A percentile compares a stretch with the other conserved stretches of the same genome.
phyloP scores from a whole-genome alignment of 2,329 filamentous ascomycete species.

The Byssothecium circinans region DNA sequence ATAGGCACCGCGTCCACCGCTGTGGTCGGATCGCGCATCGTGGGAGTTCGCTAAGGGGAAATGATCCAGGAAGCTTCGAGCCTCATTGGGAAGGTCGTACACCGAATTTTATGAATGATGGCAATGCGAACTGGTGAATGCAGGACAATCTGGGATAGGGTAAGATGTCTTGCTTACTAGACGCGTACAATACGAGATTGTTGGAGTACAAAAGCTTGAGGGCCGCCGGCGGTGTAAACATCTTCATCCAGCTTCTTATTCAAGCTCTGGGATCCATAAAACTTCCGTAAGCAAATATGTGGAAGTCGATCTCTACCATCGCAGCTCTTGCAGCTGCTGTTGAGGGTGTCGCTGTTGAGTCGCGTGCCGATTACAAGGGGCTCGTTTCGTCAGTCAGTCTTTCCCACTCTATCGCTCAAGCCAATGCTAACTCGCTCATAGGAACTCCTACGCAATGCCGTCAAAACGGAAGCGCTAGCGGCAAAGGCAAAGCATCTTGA shows the following conservation, averaged over 20 bases:
- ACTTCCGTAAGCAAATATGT: slow-evolving; percentile 8
- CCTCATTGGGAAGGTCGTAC: slow-evolving; percentile 4
- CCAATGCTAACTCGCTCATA: slow-evolving; percentile 8
- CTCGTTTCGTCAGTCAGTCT: slow-evolving; percentile 30
- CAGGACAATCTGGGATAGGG: neutral
- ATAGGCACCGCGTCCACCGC: neutral
- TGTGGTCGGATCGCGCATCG: neutral
- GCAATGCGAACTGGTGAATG: neutral
- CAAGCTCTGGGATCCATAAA: slow-evolving; percentile 6
- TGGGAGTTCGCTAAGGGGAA: neutral
- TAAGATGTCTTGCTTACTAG: neutral
- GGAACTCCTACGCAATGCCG: slow-evolving; percentile 27
- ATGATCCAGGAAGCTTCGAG: neutral
- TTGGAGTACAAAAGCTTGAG: slow-evolving; percentile 3
- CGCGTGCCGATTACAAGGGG: slow-evolving; percentile 20
- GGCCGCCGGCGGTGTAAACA: neutral
- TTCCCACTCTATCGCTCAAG: neutral
- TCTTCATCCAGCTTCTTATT: slow-evolving; percentile 6
- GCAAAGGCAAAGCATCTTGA: slow-evolving; percentile 39
- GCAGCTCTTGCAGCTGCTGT: slow-evolving; percentile 23
- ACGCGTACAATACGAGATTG: neutral
- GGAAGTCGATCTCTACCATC: slow-evolving; percentile 26
- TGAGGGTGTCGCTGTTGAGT: slow-evolving; percentile 25
- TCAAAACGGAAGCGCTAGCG: slow-evolving; percentile 30
- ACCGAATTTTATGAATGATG: neutral